Conservation (phyloP, 2,329 filamentous ascomycete genomes). For the Pleomassaria siparia region DNA sequence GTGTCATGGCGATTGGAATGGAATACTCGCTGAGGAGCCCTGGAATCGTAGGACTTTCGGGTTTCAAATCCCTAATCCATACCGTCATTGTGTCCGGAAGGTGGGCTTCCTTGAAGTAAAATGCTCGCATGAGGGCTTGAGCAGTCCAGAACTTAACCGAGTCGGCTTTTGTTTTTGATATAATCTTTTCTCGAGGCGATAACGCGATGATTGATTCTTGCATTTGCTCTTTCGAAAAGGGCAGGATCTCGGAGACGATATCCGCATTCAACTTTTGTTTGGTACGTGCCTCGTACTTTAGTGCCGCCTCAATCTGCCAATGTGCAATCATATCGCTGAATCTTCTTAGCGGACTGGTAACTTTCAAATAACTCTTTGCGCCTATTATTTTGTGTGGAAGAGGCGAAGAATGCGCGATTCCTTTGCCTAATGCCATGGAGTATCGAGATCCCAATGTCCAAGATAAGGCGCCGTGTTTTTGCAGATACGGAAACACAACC, state of each 20-base stretch:
- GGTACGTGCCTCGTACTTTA: constrained; percentile 56
- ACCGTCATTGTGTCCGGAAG: constrained; percentile 53
- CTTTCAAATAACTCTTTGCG: constrained; percentile 57
- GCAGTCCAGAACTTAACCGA: constrained; percentile 52
- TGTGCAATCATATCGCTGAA: constrained; percentile 63
- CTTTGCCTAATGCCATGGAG: constrained; percentile 43
- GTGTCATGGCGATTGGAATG: not conserved
- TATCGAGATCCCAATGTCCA: constrained; percentile 46
- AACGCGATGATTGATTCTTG: constrained; percentile 52
- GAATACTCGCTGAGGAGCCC: not conserved
- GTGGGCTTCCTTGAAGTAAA: constrained; percentile 55
- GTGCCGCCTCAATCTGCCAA: constrained; percentile 65
- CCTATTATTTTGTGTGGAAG: constrained; percentile 55
- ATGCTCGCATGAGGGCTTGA: constrained; percentile 59
- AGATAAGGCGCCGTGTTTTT: constrained; percentile 39
- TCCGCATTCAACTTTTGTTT: constrained; percentile 44
- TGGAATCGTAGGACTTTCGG: not conserved
- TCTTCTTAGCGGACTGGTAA: constrained; percentile 62
- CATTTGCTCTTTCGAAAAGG: constrained; percentile 53
- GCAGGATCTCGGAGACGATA: constrained; percentile 51
- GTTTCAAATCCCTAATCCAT: constrained; percentile 19
- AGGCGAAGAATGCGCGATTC: constrained; percentile 50
- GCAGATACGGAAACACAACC: constrained; percentile 40
- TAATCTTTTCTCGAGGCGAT: constrained; percentile 48
- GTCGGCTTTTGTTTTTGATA: constrained; percentile 39